Conservation (phyloP, 257 asterid species). For the Coffea canephora region DNA sequence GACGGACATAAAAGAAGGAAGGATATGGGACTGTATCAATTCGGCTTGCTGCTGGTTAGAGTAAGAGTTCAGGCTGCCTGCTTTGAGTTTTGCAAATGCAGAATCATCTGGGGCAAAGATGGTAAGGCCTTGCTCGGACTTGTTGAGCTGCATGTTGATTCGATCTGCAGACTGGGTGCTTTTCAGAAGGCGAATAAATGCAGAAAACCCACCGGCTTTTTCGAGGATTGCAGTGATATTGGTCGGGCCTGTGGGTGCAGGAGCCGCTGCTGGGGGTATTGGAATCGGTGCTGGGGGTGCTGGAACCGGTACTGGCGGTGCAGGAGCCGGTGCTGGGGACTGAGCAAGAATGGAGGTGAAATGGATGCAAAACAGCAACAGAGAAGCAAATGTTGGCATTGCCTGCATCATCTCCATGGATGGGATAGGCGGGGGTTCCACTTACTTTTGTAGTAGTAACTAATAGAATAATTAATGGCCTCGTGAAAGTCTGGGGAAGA, state of each 20-base stretch:
- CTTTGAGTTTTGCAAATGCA: slow-evolving; percentile 42
- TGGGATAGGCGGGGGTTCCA: background rate
- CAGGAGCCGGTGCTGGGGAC: slow-evolving; percentile 26
- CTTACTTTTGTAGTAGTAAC: background rate
- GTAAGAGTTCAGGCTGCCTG: slow-evolving; percentile 44
- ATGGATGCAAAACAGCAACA: slow-evolving; percentile 23
- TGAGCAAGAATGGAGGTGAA: slow-evolving; percentile 27
- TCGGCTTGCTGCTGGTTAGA: slow-evolving; percentile 39
- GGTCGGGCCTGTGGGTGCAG: slow-evolving; percentile 43
- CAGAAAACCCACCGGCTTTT: slow-evolving; percentile 45
- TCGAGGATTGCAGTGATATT: slow-evolving; percentile 52
- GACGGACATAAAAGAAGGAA: slow-evolving; percentile 34
- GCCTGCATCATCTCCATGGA: slow-evolving; percentile 8
- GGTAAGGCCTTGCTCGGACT: slow-evolving; percentile 48
- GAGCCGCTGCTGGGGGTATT: slow-evolving; percentile 16
- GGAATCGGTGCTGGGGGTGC: slow-evolving; percentile 11
- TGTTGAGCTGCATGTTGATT: slow-evolving; percentile 46
- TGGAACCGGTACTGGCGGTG: slow-evolving; percentile 28
- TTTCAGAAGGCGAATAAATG: slow-evolving; percentile 49
- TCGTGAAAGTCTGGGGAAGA: too few species aligned
- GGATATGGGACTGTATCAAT: slow-evolving; percentile 44
- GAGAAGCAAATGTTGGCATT: slow-evolving; percentile 10
- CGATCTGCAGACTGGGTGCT: slow-evolving; percentile 47
- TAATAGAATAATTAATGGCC: too few species aligned
- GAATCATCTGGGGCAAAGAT: slow-evolving; percentile 40